Evolutionary conservation across 345 rosid species (phyloP).

Genomic region (Pelargonium nanum): DNA sequence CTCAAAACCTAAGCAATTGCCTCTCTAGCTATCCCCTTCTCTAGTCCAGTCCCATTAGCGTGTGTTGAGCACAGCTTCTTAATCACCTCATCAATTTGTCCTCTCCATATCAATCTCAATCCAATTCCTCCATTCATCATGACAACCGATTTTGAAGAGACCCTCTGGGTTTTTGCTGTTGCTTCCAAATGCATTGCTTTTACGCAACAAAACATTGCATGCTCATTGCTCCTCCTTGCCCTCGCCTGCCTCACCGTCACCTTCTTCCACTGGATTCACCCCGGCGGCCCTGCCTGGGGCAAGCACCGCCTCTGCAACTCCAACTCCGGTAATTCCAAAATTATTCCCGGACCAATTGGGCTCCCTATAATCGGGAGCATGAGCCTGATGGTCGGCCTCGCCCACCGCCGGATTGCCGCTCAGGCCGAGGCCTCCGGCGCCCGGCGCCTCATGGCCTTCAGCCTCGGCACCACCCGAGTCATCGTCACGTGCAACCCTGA

Average conservation of each 20-base stretch:
- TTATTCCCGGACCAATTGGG: neutral
- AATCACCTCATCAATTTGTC: no score
- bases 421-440: neutral
- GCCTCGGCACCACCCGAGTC: neutral
- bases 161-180: neutral
- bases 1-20: no score
- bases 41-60: no score
- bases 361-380: neutral
- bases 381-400: neutral
- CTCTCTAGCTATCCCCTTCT: no score
- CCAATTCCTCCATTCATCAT: no score
- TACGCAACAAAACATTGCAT: neutral
- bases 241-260: neutral
- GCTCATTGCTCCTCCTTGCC: neutral
- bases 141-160: neutral
- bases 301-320: neutral
- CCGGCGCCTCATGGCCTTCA: constrained; percentile 1
- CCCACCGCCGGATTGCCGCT: neutral
- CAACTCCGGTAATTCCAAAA: neutral
- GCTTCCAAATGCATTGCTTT: neutral
- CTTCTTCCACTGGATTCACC: neutral
- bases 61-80: no score
- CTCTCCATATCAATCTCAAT: no score
- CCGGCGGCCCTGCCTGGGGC: constrained; percentile 13
- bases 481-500: neutral